Conservation (phyloP, 495 filamentous ascomycete genomes). For the Aspergillus carlsbadensis region DNA sequence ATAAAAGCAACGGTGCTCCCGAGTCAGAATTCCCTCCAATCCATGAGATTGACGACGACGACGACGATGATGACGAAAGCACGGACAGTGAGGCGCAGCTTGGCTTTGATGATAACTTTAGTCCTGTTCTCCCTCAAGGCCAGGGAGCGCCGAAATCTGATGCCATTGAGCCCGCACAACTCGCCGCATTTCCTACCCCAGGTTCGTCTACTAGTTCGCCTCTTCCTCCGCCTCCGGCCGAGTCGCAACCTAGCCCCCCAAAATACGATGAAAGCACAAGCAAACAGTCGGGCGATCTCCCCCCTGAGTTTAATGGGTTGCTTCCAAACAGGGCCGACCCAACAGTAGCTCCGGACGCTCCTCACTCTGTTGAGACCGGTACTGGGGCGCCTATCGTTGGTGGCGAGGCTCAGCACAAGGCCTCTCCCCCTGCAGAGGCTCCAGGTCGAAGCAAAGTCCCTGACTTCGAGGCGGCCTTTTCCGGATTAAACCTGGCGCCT, state of each 20-base stretch:
- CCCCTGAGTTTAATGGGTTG: slow-evolving; percentile 62
- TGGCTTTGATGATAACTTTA: slow-evolving; percentile 92
- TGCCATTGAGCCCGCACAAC: slow-evolving; percentile 39
- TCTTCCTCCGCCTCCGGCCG: slow-evolving; percentile 45
- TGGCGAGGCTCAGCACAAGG: slow-evolving; percentile 32
- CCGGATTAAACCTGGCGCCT: slow-evolving; percentile 62
- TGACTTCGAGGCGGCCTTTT: slow-evolving; percentile 91
- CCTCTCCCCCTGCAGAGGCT: slow-evolving; percentile 17
- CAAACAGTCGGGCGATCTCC: slow-evolving; percentile 41
- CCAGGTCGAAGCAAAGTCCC: slow-evolving; percentile 38
- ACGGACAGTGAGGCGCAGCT: slow-evolving; percentile 63
- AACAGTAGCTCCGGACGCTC: slow-evolving; percentile 48
- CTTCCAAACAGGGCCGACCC: slow-evolving; percentile 65
- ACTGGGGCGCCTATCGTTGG: slow-evolving; percentile 44
- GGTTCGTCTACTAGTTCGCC: slow-evolving; percentile 26
- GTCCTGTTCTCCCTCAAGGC: slow-evolving; percentile 63
- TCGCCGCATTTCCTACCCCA: slow-evolving; percentile 42
- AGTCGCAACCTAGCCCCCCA: slow-evolving; percentile 65
- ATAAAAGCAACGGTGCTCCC: slow-evolving; percentile 32
- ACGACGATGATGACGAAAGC: slow-evolving; percentile 68
- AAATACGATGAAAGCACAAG: slow-evolving; percentile 53
- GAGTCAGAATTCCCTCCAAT: slow-evolving; percentile 89
- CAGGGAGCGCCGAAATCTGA: slow-evolving; percentile 20
- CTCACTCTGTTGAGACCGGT: slow-evolving; percentile 42
- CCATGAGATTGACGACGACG: slow-evolving; percentile 76